These are phyloP conservation scores for Postia placenta DNA, from an alignment of 768 basidiomycete species.

Conservation along the genomic window DNA sequence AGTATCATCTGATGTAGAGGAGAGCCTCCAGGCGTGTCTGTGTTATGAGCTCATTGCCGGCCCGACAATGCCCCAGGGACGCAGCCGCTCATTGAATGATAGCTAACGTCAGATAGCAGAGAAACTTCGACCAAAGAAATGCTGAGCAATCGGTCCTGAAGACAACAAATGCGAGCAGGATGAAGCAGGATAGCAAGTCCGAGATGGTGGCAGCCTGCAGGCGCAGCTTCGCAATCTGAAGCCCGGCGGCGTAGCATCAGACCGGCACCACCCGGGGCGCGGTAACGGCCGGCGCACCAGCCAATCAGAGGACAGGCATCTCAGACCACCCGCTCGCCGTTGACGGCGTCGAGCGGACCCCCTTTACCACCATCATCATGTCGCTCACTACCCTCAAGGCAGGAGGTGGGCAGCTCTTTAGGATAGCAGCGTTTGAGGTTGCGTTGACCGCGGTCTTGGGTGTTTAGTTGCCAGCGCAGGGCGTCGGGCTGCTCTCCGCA, in stretches of 20 bases:
- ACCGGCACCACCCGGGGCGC: not conserved
- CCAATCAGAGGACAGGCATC: slow-evolving; percentile 16
- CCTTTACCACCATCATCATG: slow-evolving; percentile 30
- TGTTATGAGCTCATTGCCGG: too few species aligned
- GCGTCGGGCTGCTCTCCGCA: slow-evolving; percentile 40
- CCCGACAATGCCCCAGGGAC: too few species aligned
- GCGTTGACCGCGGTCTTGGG: slow-evolving; percentile 2
- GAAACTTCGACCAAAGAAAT: too few species aligned
- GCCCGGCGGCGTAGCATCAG: not conserved
- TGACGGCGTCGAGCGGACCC: slow-evolving; percentile 15
- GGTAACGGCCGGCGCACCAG: slow-evolving; percentile 2
- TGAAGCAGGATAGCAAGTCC: too few species aligned
- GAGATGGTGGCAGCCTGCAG: too few species aligned
- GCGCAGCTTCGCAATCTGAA: too few species aligned
- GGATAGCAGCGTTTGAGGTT: not conserved
- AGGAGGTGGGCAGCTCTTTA: slow-evolving; percentile 21
- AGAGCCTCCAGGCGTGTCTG: too few species aligned
- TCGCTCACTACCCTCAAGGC: slow-evolving; percentile 36
- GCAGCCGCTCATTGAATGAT: too few species aligned
- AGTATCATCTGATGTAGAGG: too few species aligned
- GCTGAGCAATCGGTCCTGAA: too few species aligned
- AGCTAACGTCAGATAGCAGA: too few species aligned
- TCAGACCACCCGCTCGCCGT: slow-evolving; percentile 16
- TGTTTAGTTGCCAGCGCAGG: slow-evolving; percentile 31
- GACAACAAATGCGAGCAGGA: too few species aligned